A percentile compares a stretch with the other conserved stretches of the same genome.
Conservation (phyloP, 192 early-diverging fungal genomes). For the Coemansia sp. region DNA sequence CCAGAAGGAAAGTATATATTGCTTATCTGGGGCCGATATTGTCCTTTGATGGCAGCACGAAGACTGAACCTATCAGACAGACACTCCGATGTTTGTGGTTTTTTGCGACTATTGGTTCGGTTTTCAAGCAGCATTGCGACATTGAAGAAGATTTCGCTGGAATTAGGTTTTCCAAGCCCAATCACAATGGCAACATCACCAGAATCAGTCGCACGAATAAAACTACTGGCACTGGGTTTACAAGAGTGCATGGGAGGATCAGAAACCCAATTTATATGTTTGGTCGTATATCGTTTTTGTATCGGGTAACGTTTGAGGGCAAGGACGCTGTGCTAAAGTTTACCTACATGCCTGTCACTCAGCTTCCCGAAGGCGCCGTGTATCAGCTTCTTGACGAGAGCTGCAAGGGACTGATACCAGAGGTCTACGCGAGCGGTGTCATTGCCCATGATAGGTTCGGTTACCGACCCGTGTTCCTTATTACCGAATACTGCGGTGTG, state of each 20-base stretch:
- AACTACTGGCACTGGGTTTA: not conserved
- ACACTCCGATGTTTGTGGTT: not conserved
- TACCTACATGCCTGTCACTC: not conserved
- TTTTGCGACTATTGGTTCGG: not conserved
- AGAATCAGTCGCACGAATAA: not conserved
- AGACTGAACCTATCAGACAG: not conserved
- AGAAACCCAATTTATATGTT: not conserved
- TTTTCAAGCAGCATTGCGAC: not conserved
- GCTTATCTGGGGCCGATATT: not conserved
- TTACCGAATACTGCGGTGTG: slow-evolving; percentile 17
- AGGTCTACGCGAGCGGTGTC: not conserved
- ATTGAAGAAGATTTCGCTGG: not conserved
- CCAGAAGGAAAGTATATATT: not conserved
- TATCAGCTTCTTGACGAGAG: slow-evolving; percentile 4
- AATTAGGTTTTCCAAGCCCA: not conserved
- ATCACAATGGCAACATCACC: not conserved
- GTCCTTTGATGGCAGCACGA: not conserved
- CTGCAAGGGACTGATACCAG: not conserved
- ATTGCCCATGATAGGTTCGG: slow-evolving; percentile 4
- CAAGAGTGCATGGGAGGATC: not conserved
- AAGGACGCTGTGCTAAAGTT: slow-evolving; percentile 2
- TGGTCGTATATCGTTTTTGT: not conserved
- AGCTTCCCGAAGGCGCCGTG: slow-evolving; percentile 16
- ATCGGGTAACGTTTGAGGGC: not conserved
- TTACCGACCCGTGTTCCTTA: slow-evolving; percentile 13